Conservation (phyloP, 2,329 filamentous ascomycete species). For the Xylariaceae sp. region DNA sequence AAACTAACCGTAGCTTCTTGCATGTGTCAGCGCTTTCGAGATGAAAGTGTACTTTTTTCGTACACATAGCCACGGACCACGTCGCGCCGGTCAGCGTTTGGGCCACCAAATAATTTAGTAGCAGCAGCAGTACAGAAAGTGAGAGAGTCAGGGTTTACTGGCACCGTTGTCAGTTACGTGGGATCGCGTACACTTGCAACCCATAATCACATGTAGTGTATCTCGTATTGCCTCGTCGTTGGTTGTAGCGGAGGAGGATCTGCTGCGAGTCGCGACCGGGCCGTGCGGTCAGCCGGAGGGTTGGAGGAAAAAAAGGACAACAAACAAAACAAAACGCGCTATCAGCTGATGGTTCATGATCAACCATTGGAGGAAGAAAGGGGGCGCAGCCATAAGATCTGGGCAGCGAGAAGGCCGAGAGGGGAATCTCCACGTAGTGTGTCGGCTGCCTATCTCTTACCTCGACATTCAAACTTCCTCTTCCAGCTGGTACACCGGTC, state of each 20-base stretch:
- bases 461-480: conserved; percentile 8
- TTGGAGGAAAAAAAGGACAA: background rate
- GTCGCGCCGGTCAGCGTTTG: conserved; percentile 14
- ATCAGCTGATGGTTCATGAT: background rate
- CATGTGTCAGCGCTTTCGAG: conserved; percentile 15
- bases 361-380: conserved; percentile 12
- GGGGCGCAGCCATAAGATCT: conserved; percentile 18
- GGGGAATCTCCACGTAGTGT: background rate
- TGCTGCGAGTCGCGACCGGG: conserved; percentile 3
- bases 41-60: background rate
- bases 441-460: background rate
- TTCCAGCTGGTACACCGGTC: background rate
- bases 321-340: background rate
- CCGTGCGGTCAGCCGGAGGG: background rate
- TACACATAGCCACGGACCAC: conserved; percentile 13
- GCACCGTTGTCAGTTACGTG: background rate
- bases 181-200: background rate
- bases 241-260: conserved; percentile 11
- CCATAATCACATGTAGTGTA: background rate
- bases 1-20: background rate
- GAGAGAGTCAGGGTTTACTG: conserved; percentile 1
- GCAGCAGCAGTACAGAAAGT: background rate
- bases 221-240: conserved; percentile 3
- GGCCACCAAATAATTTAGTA: conserved; percentile 7
- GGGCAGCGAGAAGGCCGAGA: conserved; percentile 6